A percentile compares a stretch with the other conserved stretches of the same genome.
Conservation (phyloP, 108 stramenopile genomes). For the Nitzschia sp. region DNA sequence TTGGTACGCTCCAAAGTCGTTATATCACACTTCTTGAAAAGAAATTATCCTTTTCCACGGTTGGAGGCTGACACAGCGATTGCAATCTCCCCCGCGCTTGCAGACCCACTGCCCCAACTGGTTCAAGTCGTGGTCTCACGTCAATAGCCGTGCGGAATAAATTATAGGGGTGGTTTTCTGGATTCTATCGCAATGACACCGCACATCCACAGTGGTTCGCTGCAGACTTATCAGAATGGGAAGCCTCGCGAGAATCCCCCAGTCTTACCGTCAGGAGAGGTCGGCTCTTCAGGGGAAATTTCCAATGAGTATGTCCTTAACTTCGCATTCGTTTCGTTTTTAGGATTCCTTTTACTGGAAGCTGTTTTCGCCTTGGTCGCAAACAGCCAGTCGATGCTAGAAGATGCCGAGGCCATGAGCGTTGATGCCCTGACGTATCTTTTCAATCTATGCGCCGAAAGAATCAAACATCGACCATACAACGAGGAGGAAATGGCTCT, state of each 20-base stretch:
- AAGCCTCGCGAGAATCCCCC: not conserved
- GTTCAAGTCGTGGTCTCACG: too few species aligned
- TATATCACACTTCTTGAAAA: too few species aligned
- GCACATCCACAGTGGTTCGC: not conserved
- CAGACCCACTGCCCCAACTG: too few species aligned
- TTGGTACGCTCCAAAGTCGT: too few species aligned
- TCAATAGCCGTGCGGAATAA: too few species aligned
- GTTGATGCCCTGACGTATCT: constrained; percentile 71
- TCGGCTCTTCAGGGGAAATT: not conserved
- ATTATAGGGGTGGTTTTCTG: too few species aligned
- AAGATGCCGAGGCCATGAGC: constrained; percentile 46
- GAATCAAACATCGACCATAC: constrained; percentile 44
- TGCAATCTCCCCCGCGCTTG: too few species aligned
- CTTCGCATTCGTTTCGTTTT: constrained; percentile 50
- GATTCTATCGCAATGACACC: not conserved
- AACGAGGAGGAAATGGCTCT: not conserved
- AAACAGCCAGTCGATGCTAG: constrained; percentile 16
- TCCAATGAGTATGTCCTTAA: constrained; percentile 26
- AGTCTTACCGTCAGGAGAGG: not conserved
- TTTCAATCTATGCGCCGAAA: constrained; percentile 70
- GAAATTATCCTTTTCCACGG: too few species aligned
- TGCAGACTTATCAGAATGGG: constrained; percentile 5
- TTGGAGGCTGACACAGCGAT: too few species aligned
- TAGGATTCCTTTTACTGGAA: constrained; percentile 41
- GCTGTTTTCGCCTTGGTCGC: constrained; percentile 55